Evolutionary conservation across 768 basidiomycete genomes (phyloP), one percentile per base, ranked within the genome.

Genomic region (Cubamyces lactineus): DNA sequence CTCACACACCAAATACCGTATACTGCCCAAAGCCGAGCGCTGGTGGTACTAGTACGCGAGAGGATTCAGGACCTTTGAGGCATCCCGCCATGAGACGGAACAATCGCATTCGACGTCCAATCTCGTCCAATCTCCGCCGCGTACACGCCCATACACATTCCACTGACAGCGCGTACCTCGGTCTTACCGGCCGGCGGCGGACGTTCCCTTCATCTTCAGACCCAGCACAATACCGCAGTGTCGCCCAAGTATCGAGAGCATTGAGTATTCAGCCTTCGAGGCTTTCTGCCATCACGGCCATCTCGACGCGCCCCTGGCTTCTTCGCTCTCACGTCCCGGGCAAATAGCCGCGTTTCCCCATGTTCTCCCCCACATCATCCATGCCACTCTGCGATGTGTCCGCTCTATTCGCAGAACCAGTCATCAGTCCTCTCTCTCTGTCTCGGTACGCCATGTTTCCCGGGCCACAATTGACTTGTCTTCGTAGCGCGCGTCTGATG

Each of bases 81-180:
- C 34, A 28, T 28, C 15, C 46, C 53, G 19, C 24, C 24, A 53
- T 28, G 15, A 43, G 40, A 53, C 53, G 41, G 24, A 6, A n/a
- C 17, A 19, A 26, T 48, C 56, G 40, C 38, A 39, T 26, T 6
- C 23, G 11, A 16, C 13, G 9, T 38, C 9, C 34, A 23, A 6
- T 2, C 47, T 16, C 34, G 7, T 13, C 4, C 21, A 49, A 49
- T 40, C 34, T 38, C 47, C 56, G 47, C 56, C 13, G 16, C 24
- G 19, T 15, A 11, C 3, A 23, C 13, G 24, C 9, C 34, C 11
- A 11, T 11, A 34, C 34, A 34, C 34, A 34, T 34, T 9, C 9
- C 34, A 11, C 9, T 57, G 55, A 57, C 57, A 57, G 57, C 57
- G 47, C 57, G 57, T 57, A 50, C 57, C 57, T 59, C 49, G 57